A percentile compares a stretch with the other conserved stretches of the same genome.
These are phyloP conservation scores for Neurospora sp. DNA, from an alignment of 495 filamentous ascomycete genomes.

Conservation along the genomic window DNA sequence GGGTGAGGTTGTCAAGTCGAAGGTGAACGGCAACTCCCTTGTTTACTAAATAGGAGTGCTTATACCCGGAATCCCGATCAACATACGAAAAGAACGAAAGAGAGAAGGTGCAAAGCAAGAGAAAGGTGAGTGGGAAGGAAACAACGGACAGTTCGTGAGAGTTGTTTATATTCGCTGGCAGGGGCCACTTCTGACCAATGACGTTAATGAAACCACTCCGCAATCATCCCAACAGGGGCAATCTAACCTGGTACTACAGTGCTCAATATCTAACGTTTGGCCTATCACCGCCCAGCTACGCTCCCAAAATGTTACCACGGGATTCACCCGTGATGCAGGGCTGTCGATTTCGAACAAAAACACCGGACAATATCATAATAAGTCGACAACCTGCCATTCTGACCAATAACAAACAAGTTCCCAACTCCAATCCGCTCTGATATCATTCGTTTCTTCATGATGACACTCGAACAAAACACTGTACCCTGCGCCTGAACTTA, in stretches of 20 bases:
- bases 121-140: not conserved
- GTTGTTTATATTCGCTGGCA: not conserved
- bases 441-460: not conserved
- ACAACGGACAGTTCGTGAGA: not conserved
- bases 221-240: not conserved
- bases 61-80: not conserved
- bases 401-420: not conserved
- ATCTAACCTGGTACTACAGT: not conserved
- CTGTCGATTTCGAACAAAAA: not conserved
- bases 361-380: not conserved
- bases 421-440: not conserved
- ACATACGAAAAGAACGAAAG: not conserved
- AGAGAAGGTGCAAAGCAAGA: not conserved
- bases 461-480: not conserved
- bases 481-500: not conserved
- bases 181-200: not conserved
- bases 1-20: not conserved
- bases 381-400: not conserved
- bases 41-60: not conserved
- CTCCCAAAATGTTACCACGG: not conserved
- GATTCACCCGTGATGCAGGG: not conserved
- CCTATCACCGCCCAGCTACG: not conserved
- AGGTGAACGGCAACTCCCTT: not conserved
- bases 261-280: not conserved
- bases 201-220: not conserved